Evolutionary conservation across 2,329 filamentous ascomycete genomes (phyloP).

Genomic region (Alternaria brassicae): DNA sequence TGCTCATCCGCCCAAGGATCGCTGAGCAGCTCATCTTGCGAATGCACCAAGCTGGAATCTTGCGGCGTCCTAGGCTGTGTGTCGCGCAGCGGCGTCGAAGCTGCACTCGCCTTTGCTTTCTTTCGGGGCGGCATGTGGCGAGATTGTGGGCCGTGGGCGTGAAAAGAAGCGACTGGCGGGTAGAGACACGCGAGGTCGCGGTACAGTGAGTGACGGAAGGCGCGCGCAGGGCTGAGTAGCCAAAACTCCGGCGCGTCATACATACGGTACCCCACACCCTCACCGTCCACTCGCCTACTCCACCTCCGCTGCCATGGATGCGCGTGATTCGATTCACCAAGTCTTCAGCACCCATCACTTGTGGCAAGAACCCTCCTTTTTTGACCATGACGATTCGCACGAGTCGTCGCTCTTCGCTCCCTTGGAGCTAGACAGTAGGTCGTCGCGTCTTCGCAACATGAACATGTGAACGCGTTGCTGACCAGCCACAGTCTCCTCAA

Average conservation of each 20-base stretch:
- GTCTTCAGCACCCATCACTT: conserved; percentile 71
- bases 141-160: background rate
- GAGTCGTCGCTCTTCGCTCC: conserved; percentile 44
- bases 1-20: conserved; percentile 96
- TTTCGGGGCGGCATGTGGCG: conserved; percentile 72
- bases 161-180: background rate
- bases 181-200: background rate
- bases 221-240: conserved; percentile 37
- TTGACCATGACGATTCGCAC: conserved; percentile 26
- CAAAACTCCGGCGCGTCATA: conserved; percentile 39
- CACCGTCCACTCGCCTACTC: conserved; percentile 18
- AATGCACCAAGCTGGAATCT: conserved; percentile 49
- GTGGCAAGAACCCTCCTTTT: conserved; percentile 62
- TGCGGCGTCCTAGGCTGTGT: conserved; percentile 52
- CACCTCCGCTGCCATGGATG: conserved; percentile 29
- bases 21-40: conserved; percentile 66
- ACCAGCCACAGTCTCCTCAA: conserved; percentile 39
- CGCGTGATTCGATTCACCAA: conserved; percentile 57
- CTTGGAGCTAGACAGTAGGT: conserved; percentile 48
- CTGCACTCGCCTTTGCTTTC: conserved; percentile 65
- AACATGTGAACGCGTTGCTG: conserved; percentile 25
- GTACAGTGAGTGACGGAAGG: conserved; percentile 15
- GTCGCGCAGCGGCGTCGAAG: conserved; percentile 61
- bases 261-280: too few species aligned
- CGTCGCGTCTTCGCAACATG: conserved; percentile 30